Conservation (phyloP, 2,329 filamentous ascomycete species). For the Lizonia empirigonia region DNA sequence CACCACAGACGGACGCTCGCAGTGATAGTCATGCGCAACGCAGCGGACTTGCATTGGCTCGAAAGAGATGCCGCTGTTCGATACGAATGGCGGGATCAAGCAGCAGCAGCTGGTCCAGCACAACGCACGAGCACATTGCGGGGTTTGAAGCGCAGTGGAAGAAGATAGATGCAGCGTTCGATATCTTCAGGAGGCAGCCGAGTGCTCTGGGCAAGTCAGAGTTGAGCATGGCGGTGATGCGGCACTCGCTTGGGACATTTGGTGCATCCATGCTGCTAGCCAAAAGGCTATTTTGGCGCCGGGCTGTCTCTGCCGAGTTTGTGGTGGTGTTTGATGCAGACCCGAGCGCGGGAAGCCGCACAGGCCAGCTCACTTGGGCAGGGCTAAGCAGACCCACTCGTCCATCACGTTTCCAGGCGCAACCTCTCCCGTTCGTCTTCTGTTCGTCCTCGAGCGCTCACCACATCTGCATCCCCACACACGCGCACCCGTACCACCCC, state of each 20-base stretch:
- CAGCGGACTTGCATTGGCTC: neutral
- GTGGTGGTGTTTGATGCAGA: slow-evolving; percentile 1
- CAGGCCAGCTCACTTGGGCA: no score
- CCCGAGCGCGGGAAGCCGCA: neutral
- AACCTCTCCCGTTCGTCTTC: slow-evolving; percentile 6
- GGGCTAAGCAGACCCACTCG: neutral
- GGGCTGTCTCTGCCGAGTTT: neutral
- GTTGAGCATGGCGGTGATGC: no score
- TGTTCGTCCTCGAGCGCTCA: slow-evolving; percentile 5
- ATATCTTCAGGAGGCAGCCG: no score
- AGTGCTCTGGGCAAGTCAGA: no score
- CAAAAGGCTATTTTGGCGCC: neutral
- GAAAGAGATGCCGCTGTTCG: neutral
- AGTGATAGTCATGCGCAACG: no score
- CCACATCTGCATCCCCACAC: slow-evolving; percentile 6
- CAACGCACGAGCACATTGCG: neutral
- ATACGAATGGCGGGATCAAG: neutral
- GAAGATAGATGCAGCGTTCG: neutral
- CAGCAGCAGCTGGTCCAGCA: neutral
- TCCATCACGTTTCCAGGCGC: neutral
- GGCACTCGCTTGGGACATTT: neutral
- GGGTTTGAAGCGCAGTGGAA: neutral
- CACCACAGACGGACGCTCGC: neutral
- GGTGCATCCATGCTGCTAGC: slow-evolving; percentile 1
- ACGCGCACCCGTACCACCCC: neutral